Base-by-base conservation (phyloP, 2,329 filamentous ascomycete genomes). In the Epichloe bromicola region DNA sequence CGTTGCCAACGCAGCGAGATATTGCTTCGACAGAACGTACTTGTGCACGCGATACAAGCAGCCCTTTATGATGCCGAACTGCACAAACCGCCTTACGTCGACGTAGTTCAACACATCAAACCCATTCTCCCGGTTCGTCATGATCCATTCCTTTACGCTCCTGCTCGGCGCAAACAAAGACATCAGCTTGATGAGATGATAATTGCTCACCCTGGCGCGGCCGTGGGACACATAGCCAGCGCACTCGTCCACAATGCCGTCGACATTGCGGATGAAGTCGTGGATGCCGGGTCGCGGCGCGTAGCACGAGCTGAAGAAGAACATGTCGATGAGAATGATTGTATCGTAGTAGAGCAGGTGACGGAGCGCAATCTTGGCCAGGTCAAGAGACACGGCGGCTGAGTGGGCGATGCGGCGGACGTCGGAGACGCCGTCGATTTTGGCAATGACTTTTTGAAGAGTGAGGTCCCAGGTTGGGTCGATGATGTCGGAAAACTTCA, bases 31-130 rank as follows among this genome's bases (percentile, higher is more conserved):
- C 1, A 94, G 79, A 30, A 88, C 86, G 63, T 94, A 94, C 65
- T 93, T 94, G 70, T 97, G 88, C 40, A 96, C 84, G 36, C 93
- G 81, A 67, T 96, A 96, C 23, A 98, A 70, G 58, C 94, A 86
- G 15, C 91, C 90, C 69, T 97, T 97, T 65, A 97, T 95, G 53
- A 96, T 79, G 52, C 91, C 93, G 61, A 97, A 98, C 53, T 95
- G 94, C 56, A 97, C 88, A 56, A 98, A 83, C 30, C 93, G 83
- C 12, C 93, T 81, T 51, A 96, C 81, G 65, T 98, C 93, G 52
- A 98, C 82, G 61, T 84, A 83, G 12, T 77, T 73, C 8, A 96
- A 74, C 39, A 86, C 75, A 53, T 81, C 75, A 54, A 83, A 74
- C 1, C 79, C 80, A 44, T 73, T 70, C 40, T 84, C 79, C 57